Conservation (phyloP, 371 early-diverging fungal genomes). For the Mucor piriformis region DNA sequence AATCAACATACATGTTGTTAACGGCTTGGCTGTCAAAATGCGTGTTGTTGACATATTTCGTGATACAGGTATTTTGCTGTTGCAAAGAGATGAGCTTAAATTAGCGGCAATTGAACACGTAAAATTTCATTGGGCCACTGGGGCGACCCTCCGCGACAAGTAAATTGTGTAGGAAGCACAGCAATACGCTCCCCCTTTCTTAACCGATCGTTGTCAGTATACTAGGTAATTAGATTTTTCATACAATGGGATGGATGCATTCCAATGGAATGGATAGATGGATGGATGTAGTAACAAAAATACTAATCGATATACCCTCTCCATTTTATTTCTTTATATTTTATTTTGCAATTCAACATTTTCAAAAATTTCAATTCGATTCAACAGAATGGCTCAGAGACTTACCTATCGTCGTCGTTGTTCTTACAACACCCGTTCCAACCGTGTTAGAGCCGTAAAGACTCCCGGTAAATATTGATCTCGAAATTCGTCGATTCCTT, state of each 20-base stretch:
- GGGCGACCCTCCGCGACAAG: background rate
- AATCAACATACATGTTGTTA: no score
- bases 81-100: no score
- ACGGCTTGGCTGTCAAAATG: no score
- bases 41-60: no score
- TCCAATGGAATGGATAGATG: constrained; percentile 12
- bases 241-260: background rate
- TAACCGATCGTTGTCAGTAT: constrained; percentile 29
- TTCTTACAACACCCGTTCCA: constrained; percentile 99
- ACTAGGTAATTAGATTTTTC: constrained; percentile 17
- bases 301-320: background rate
- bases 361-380: background rate
- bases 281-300: constrained; percentile 4
- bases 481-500: background rate
- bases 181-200: constrained; percentile 20
- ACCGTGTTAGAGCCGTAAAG: constrained; percentile 95
- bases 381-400: constrained; percentile 80
- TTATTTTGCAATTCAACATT: background rate
- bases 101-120: background rate
- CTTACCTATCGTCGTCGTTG: constrained; percentile 96
- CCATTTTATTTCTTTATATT: background rate
- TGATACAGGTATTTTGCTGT: no score
- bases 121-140: background rate
- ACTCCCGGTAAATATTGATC: constrained; percentile 78
- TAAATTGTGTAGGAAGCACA: constrained; percentile 3